phyloP scores from a whole-genome alignment of 2,329 filamentous ascomycete species.

The Boeremia lycopersici region DNA sequence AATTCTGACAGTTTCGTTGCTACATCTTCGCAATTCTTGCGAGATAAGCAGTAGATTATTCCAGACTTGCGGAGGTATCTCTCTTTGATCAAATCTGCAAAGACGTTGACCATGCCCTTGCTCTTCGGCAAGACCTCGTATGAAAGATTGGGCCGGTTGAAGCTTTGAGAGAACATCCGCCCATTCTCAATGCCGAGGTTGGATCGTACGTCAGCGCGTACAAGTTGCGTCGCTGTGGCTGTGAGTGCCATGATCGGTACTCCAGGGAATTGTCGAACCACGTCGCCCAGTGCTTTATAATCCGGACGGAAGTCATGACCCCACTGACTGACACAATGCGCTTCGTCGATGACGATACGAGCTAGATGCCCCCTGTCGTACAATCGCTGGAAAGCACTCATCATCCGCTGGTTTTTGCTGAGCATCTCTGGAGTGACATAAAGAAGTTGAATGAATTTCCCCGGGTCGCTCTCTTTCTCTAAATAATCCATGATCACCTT shows the following conservation, averaged over 20 bases:
- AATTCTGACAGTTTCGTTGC: slow-evolving; percentile 70
- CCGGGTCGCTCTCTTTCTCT: slow-evolving; percentile 66
- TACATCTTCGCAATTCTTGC: slow-evolving; percentile 80
- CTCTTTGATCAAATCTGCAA: slow-evolving; percentile 70
- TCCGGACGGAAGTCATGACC: slow-evolving; percentile 97
- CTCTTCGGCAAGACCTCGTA: slow-evolving; percentile 83
- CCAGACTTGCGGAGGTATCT: slow-evolving; percentile 77
- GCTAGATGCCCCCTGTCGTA: slow-evolving; percentile 76
- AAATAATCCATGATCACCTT: slow-evolving; percentile 70
- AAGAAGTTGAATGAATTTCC: slow-evolving; percentile 80
- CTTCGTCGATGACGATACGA: slow-evolving; percentile 94
- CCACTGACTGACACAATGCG: slow-evolving; percentile 99
- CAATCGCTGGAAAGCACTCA: slow-evolving; percentile 69
- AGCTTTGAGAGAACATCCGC: slow-evolving; percentile 85
- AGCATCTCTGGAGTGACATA: slow-evolving; percentile 99
- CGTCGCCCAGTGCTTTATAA: slow-evolving; percentile 82
- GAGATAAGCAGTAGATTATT: slow-evolving; percentile 91
- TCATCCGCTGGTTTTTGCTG: slow-evolving; percentile 75
- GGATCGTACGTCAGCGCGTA: slow-evolving; percentile 88
- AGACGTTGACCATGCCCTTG: slow-evolving; percentile 61
- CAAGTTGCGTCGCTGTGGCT: slow-evolving; percentile 91
- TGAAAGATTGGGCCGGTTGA: slow-evolving; percentile 92
- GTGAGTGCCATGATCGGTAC: slow-evolving; percentile 95
- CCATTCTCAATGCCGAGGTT: slow-evolving; percentile 85
- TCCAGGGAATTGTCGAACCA: slow-evolving; percentile 73